These are phyloP conservation scores for Guillardia theta DNA, from an alignment of 78 protist species.

Conservation along the genomic window DNA sequence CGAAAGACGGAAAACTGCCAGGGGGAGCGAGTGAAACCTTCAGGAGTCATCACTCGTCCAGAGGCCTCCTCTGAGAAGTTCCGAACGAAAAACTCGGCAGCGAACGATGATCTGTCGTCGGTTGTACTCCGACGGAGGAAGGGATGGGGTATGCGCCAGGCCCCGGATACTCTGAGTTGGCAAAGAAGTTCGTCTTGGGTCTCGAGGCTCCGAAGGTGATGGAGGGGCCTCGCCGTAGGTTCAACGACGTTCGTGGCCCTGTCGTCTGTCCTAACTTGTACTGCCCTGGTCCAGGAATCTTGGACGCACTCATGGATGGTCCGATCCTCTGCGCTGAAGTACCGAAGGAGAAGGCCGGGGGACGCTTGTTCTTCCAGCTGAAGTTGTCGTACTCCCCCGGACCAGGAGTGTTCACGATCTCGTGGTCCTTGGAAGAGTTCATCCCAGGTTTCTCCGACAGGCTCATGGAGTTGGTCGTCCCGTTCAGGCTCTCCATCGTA, in stretches of 20 bases:
- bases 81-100: conserved; percentile 8
- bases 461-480: not conserved
- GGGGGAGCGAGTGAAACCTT: too few relatives aligned
- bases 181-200: not conserved
- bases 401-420: not conserved
- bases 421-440: not conserved
- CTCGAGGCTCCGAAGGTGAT: not conserved
- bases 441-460: too few relatives aligned
- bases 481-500: not conserved
- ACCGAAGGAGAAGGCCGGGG: not conserved
- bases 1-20: not conserved
- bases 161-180: not conserved
- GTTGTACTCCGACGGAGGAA: not conserved
- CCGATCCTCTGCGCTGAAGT: not conserved
- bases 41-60: not conserved
- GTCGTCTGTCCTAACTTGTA: not conserved
- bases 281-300: conserved; percentile 8
- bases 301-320: not conserved
- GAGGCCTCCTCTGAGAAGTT: not conserved
- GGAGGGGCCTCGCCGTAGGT: not conserved
- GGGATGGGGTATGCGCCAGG: not conserved
- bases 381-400: not conserved
- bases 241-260: not conserved
- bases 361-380: not conserved
- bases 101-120: not conserved